Base-by-base conservation (phyloP, 768 basidiomycete genomes). In the Amylocystis lapponica region DNA sequence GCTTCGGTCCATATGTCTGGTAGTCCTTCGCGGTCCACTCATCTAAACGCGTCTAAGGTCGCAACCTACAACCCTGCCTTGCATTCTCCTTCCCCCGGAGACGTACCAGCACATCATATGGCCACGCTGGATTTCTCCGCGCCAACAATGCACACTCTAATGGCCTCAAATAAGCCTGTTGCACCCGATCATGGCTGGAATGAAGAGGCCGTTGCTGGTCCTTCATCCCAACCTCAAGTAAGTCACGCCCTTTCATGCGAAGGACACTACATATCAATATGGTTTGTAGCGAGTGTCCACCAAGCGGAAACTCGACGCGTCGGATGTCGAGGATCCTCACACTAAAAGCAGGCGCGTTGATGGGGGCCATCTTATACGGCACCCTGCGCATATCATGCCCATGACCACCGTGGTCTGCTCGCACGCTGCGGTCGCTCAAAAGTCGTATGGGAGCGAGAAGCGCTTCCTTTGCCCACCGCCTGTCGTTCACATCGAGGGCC, bases 381-480 rank as follows among this genome's bases (percentile, higher is more conserved):
- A 88, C 54, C 80, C 81, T 8, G 61, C 77, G 37, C 83, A 82
- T 50, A 78, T 84, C 53, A 76, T 86, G 67, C 84, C 86, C 47
- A 90, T 92, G 89, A 91, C 89, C 27, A 91, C 88, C 29, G 86
- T 92, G 25, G 79, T 90, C 48, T 91, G 87, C 53, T 72, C 93
- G 41, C 92, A 95, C 57, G 90, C 92, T 20, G 89, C 88, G 25
- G 90, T 93, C 39, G 93, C 90, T 2, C 93, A 96, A 68, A 96
- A 96, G 68, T 93, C 90, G 10, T 96, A 96, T 60, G 90, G 90
- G 39, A 90, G 85, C 62, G 93, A 96, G 69, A 93, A 94, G 63
- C 84, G 93, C 45, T 92, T 94, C 60, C 76, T 97, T 27, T 91
- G 88, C 56, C 93, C 93, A 8, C 92, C 93, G 3, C 93, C 93